phyloP scores from a whole-genome alignment of 139 green algal genomes.

The Chlamydomonas sphaeroides region DNA sequence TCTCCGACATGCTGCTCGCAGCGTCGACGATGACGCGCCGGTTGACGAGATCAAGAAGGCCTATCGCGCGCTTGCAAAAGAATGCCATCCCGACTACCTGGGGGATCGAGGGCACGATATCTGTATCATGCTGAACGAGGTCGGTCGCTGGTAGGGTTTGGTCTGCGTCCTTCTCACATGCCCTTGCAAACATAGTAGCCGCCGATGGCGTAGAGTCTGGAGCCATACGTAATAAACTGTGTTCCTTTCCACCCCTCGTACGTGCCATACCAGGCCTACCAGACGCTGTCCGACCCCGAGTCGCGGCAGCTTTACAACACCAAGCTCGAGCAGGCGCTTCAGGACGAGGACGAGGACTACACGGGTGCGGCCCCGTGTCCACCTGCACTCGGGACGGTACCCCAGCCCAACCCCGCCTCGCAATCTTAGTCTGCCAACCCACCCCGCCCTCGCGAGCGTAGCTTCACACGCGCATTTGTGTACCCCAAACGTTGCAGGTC shows the following conservation, averaged over 20 bases:
- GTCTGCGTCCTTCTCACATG: no score
- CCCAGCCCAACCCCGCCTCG: no score
- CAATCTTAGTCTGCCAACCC: background rate
- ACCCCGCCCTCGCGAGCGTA: no score
- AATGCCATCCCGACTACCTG: slow-evolving; percentile 79
- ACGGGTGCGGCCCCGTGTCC: slow-evolving; percentile 63
- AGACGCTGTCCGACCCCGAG: slow-evolving; percentile 66
- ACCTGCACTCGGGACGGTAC: no score
- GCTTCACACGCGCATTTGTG: no score
- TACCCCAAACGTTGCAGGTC: slow-evolving; percentile 44
- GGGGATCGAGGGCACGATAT: slow-evolving; percentile 83
- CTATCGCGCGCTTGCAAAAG: slow-evolving; percentile 71
- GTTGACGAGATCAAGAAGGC: slow-evolving; percentile 81
- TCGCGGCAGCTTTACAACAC: slow-evolving; percentile 65
- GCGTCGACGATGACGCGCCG: slow-evolving; percentile 72
- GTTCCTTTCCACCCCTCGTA: no score
- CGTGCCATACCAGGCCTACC: no score
- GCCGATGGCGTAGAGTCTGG: no score
- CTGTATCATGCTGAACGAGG: slow-evolving; percentile 91
- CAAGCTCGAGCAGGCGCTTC: slow-evolving; percentile 68
- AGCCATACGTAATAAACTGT: no score
- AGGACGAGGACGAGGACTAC: slow-evolving; percentile 77
- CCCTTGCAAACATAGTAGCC: no score
- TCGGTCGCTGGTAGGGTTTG: no score
- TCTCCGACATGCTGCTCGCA: no score